phyloP scores from a whole-genome alignment of 139 green algal genomes.

The Volvox reticuliferus region DNA sequence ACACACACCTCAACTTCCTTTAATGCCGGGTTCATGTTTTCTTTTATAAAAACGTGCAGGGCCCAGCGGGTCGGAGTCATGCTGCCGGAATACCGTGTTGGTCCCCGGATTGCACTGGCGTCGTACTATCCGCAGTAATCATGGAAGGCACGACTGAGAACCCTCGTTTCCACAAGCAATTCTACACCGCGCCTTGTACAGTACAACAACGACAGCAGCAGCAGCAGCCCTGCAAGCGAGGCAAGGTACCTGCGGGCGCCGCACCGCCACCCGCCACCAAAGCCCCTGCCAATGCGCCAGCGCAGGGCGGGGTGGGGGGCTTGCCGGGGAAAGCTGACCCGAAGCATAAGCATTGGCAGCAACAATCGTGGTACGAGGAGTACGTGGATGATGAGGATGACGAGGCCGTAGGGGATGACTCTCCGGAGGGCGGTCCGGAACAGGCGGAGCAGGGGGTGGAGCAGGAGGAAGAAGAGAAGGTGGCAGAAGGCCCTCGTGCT shows the following conservation, averaged over 20 bases:
- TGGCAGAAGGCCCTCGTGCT: background rate
- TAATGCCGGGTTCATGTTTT: background rate
- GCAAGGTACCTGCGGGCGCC: background rate
- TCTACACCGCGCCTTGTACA: background rate
- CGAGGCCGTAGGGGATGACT: background rate
- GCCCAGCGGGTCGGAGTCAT: too few relatives aligned
- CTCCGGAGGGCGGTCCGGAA: background rate
- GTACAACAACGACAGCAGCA: background rate
- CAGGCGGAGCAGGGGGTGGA: background rate
- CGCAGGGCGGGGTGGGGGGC: background rate
- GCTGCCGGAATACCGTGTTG: background rate
- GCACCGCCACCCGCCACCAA: too few relatives aligned
- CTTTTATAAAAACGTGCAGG: background rate
- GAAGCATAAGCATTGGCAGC: conserved; percentile 2
- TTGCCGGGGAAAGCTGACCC: background rate
- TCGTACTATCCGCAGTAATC: background rate
- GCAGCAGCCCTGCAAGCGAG: background rate
- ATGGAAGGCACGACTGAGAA: conserved; percentile 1
- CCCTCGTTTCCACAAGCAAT: background rate
- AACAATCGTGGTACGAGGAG: conserved; percentile 12
- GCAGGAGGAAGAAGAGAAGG: background rate
- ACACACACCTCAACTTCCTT: too few relatives aligned
- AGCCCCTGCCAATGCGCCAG: too few relatives aligned
- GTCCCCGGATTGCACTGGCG: background rate
- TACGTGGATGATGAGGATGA: conserved; percentile 1